phyloP scores from a whole-genome alignment of 2,329 filamentous ascomycete genomes.

The Sporothrix pseudoabietina region DNA sequence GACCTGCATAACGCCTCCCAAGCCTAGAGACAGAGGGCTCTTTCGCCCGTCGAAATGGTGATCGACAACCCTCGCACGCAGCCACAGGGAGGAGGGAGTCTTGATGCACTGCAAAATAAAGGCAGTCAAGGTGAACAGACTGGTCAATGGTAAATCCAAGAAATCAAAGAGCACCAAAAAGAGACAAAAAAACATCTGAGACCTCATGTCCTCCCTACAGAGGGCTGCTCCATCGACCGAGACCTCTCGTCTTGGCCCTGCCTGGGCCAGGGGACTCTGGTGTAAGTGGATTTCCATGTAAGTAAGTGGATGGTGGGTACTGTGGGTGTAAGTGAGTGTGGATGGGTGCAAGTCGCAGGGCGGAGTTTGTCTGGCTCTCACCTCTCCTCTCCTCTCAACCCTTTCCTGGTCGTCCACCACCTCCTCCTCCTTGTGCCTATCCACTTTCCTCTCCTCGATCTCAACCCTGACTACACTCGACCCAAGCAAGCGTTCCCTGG shows the following conservation, averaged over 20 bases:
- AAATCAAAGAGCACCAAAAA: background rate
- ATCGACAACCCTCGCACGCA: conserved; percentile 24
- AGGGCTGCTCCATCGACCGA: conserved; percentile 5
- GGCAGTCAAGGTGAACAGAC: too few relatives aligned
- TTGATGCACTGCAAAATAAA: background rate
- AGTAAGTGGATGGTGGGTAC: background rate
- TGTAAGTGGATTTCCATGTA: conserved; percentile 6
- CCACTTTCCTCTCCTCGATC: background rate
- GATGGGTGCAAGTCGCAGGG: conserved; percentile 1
- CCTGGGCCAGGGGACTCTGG: conserved; percentile 6
- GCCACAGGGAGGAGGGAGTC: conserved; percentile 18
- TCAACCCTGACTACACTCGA: background rate
- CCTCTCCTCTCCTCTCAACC: background rate
- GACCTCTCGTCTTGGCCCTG: conserved; percentile 4
- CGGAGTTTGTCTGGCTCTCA: background rate
- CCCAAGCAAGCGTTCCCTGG: background rate
- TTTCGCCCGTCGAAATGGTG: conserved; percentile 16
- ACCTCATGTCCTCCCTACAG: conserved; percentile 12
- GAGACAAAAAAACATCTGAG: background rate
- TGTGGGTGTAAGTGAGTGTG: conserved; percentile 9
- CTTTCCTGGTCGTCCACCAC: background rate
- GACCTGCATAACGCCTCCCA: background rate
- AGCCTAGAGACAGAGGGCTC: conserved; percentile 1
- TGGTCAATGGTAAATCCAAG: background rate
- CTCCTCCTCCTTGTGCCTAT: too few relatives aligned